Conservation (phyloP, 2,329 filamentous ascomycete genomes). For the Ceratocystis cacaofunesta region DNA sequence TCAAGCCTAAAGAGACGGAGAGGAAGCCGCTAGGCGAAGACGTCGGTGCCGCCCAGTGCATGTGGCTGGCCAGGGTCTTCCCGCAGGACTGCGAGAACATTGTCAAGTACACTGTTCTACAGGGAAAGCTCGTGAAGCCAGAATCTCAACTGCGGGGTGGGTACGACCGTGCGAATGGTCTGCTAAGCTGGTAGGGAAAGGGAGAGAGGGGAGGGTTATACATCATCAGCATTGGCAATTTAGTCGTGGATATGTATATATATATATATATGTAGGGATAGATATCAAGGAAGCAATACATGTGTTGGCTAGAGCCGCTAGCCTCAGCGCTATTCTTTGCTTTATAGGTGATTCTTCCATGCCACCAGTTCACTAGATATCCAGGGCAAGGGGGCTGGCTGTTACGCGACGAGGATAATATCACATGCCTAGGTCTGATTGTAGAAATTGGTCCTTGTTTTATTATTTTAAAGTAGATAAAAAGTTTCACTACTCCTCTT, state of each 20-base stretch:
- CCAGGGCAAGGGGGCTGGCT: neutral
- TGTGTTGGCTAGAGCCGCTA: too few species aligned
- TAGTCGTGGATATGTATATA: neutral
- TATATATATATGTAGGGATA: neutral
- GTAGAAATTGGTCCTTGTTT: too few species aligned
- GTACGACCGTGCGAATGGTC: constrained; percentile 66
- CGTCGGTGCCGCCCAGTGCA: constrained; percentile 65
- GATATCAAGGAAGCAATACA: neutral
- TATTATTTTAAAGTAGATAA: too few species aligned
- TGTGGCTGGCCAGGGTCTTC: constrained; percentile 73
- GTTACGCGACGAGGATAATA: neutral
- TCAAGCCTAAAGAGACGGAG: constrained; percentile 22
- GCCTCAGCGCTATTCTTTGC: neutral
- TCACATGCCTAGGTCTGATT: neutral
- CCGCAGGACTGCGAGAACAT: constrained; percentile 92
- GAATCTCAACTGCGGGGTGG: constrained; percentile 73
- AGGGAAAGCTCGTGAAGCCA: constrained; percentile 89
- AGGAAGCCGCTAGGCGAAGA: constrained; percentile 26
- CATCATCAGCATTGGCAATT: too few species aligned
- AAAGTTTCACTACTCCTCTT: too few species aligned
- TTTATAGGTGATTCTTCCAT: neutral
- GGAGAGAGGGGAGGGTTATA: neutral
- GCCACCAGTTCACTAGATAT: neutral
- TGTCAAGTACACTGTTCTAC: constrained; percentile 71
- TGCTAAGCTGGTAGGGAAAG: constrained; percentile 65